phyloP scores from a whole-genome alignment of 768 basidiomycete genomes.

The Boletus reticulatus region DNA sequence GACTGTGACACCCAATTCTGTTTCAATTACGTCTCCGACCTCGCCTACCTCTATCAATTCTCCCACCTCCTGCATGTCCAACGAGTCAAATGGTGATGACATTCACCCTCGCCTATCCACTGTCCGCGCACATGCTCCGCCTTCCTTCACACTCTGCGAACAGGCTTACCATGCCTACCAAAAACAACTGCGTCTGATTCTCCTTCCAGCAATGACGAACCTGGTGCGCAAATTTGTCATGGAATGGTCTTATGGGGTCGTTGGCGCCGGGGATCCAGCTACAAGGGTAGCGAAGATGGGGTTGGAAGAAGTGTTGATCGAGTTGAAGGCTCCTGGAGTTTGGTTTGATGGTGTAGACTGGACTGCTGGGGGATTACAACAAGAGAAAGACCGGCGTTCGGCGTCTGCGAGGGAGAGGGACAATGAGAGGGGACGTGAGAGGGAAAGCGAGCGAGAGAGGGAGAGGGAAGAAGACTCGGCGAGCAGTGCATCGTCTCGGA shows the following conservation, averaged over 20 bases:
- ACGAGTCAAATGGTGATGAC: constrained; percentile 15
- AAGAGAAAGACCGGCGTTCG: constrained; percentile 40
- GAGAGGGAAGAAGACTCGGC: constrained; percentile 48
- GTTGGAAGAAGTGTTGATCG: constrained; percentile 56
- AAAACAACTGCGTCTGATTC: constrained; percentile 56
- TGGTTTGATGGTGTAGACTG: constrained; percentile 80
- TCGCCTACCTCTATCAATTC: constrained; percentile 25
- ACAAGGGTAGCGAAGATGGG: constrained; percentile 53
- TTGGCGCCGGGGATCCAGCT: constrained; percentile 49
- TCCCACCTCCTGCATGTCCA: constrained; percentile 11
- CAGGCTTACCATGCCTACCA: constrained; percentile 57
- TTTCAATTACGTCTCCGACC: constrained; percentile 11
- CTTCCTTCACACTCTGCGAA: constrained; percentile 63
- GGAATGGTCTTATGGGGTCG: constrained; percentile 50
- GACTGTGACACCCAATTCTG: constrained; percentile 34
- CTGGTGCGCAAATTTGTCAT: constrained; percentile 64
- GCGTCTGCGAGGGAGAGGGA: constrained; percentile 12
- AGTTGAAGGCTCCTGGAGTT: constrained; percentile 53
- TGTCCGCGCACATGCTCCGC: constrained; percentile 52
- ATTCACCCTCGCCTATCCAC: constrained; percentile 50
- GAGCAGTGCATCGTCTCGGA: constrained; percentile 45
- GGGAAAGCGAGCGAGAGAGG: constrained; percentile 36
- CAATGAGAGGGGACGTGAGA: constrained; percentile 16
- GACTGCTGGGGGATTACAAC: constrained; percentile 31
- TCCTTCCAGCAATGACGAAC: constrained; percentile 67